phyloP scores from a whole-genome alignment of 1,284 basidiomycete genomes.

The Puccinia triticina region DNA sequence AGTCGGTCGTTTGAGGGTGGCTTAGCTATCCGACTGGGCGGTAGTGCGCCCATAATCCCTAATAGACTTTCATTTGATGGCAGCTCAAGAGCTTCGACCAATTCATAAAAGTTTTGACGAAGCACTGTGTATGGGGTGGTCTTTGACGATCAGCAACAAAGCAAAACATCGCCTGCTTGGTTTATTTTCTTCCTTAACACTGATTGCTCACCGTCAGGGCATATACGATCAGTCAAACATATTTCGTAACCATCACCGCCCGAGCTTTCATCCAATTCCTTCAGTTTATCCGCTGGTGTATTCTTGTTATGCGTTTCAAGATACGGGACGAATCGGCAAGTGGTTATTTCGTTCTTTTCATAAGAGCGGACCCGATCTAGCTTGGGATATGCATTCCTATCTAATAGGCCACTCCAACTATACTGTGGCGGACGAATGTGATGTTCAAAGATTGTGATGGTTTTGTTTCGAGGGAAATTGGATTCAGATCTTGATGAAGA shows the following conservation, averaged over 20 bases:
- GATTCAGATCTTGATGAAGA: not conserved
- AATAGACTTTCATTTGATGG: not conserved
- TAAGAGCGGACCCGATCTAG: not conserved
- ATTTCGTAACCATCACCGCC: not conserved
- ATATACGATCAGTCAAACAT: constrained; percentile 27
- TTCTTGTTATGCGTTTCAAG: not conserved
- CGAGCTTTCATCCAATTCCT: not conserved
- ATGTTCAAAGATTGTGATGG: not conserved
- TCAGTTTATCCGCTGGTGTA: not conserved
- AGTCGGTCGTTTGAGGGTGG: not conserved
- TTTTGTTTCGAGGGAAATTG: not conserved
- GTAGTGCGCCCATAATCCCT: not conserved
- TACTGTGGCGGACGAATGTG: constrained; percentile 30
- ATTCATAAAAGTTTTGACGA: constrained; percentile 21
- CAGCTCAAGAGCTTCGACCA: constrained; percentile 11
- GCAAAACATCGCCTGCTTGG: not conserved
- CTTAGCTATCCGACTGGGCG: not conserved
- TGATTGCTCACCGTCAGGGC: constrained; percentile 8
- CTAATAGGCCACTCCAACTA: constrained; percentile 25
- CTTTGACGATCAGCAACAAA: not conserved
- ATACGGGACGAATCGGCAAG: constrained; percentile 7
- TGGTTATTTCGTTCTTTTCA: not conserved
- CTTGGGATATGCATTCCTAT: constrained; percentile 35
- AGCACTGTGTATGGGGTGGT: not conserved
- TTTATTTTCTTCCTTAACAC: not conserved